Conservation (phyloP, 2,329 filamentous ascomycete species). For the Sarocladium oryzae region DNA sequence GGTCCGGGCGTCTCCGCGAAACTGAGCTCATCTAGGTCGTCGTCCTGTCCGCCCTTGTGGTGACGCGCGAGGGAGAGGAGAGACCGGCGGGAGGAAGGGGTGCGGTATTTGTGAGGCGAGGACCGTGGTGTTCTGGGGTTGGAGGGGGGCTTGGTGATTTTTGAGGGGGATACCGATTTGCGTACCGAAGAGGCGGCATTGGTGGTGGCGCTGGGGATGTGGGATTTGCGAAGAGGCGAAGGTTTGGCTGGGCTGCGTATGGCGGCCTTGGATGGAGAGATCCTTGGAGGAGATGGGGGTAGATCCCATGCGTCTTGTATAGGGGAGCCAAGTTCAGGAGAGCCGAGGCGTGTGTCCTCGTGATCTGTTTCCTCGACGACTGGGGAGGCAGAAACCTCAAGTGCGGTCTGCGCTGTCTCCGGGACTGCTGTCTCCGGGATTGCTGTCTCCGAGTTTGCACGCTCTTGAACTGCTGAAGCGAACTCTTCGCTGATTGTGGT, state of each 20-base stretch:
- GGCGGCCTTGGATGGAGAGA: background rate
- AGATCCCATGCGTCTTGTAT: background rate
- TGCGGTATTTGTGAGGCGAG: slow-evolving; percentile 26
- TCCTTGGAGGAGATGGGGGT: background rate
- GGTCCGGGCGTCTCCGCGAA: background rate
- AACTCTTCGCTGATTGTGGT: too few relatives aligned
- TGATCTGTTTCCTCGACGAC: slow-evolving; percentile 4
- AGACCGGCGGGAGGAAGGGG: slow-evolving; percentile 26
- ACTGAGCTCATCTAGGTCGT: slow-evolving; percentile 23
- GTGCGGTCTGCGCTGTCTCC: background rate
- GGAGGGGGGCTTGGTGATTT: slow-evolving; percentile 15
- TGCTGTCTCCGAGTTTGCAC: background rate
- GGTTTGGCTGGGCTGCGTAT: background rate
- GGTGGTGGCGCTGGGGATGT: background rate
- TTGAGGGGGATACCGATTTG: background rate
- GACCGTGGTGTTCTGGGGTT: slow-evolving; percentile 20
- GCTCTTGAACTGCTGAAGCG: too few relatives aligned
- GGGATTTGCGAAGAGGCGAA: slow-evolving; percentile 2
- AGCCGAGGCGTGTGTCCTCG: background rate
- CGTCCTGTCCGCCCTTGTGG: slow-evolving; percentile 21
- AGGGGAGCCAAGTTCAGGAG: slow-evolving; percentile 1
- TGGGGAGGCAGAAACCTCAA: background rate
- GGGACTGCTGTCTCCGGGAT: background rate
- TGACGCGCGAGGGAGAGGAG: slow-evolving; percentile 36
- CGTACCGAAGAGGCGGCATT: background rate